These are phyloP conservation scores for Hippophae tibetana DNA, from an alignment of 306 rosid species.

Conservation along the genomic window DNA sequence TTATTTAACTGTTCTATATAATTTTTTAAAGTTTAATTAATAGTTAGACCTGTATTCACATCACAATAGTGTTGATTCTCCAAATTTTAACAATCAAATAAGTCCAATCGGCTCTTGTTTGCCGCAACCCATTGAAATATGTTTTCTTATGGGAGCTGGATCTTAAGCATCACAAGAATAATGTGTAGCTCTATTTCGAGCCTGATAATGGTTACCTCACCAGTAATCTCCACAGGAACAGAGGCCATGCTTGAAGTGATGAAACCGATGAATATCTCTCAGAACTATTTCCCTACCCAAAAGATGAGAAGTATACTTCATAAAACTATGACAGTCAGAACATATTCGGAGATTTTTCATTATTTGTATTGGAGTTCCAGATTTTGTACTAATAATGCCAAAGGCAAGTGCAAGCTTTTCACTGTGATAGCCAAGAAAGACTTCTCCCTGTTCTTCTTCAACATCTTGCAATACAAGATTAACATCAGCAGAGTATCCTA, in stretches of 20 bases:
- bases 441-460: slow-evolving; percentile 73
- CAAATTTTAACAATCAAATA: too few species aligned
- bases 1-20: too few species aligned
- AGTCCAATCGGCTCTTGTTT: too few species aligned
- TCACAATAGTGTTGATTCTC: too few species aligned
- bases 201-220: slow-evolving; percentile 22
- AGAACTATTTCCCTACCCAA: slow-evolving; percentile 51
- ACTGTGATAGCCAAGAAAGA: slow-evolving; percentile 56
- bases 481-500: slow-evolving; percentile 50
- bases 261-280: slow-evolving; percentile 64
- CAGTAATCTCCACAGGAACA: slow-evolving; percentile 79
- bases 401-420: slow-evolving; percentile 62
- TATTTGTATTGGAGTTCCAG: slow-evolving; percentile 45
- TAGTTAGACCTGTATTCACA: too few species aligned
- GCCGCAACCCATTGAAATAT: too few species aligned
- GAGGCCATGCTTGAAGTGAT: slow-evolving; percentile 50
- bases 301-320: slow-evolving; percentile 61
- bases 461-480: slow-evolving; percentile 59
- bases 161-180: too few species aligned
- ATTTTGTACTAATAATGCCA: slow-evolving; percentile 40
- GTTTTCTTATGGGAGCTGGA: too few species aligned
- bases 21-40: too few species aligned
- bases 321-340: slow-evolving; percentile 59
- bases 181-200: too few species aligned
- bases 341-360: slow-evolving; percentile 70